These are phyloP conservation scores for Alternaria gansuensis DNA, from an alignment of 2,329 filamentous ascomycete species.

Conservation along the genomic window DNA sequence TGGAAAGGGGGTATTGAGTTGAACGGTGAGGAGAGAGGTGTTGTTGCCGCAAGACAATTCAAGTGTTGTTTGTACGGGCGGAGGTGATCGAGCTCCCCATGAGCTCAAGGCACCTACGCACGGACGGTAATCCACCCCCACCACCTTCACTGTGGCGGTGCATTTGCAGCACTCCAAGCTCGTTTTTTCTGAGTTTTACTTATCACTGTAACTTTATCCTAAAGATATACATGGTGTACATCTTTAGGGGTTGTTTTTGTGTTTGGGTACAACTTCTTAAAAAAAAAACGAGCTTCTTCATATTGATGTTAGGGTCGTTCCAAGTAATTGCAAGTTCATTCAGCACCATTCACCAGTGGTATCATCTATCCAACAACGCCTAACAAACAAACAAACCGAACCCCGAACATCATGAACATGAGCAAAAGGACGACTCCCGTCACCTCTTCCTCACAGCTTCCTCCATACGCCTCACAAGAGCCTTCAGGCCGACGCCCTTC, in stretches of 20 bases:
- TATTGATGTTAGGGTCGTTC: too few relatives aligned
- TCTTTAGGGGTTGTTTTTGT: too few relatives aligned
- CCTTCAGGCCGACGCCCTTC: slow-evolving; percentile 71
- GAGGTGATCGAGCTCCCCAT: slow-evolving; percentile 35
- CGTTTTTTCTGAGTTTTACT: too few relatives aligned
- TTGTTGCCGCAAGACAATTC: slow-evolving; percentile 17
- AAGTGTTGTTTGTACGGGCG: slow-evolving; percentile 15
- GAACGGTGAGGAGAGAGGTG: background rate
- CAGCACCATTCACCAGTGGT: slow-evolving; percentile 3
- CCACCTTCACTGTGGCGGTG: slow-evolving; percentile 24
- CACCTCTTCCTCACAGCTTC: slow-evolving; percentile 65
- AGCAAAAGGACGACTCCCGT: slow-evolving; percentile 9
- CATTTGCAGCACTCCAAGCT: background rate
- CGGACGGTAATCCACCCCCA: slow-evolving; percentile 21
- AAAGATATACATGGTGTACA: background rate
- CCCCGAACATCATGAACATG: slow-evolving; percentile 12
- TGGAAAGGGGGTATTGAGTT: background rate
- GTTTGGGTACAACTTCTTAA: too few relatives aligned
- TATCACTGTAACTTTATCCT: too few relatives aligned
- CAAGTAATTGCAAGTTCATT: background rate
- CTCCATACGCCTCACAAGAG: slow-evolving; percentile 70
- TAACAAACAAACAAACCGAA: slow-evolving; percentile 7
- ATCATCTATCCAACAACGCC: slow-evolving; percentile 6
- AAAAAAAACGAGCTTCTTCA: too few relatives aligned
- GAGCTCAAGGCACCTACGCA: slow-evolving; percentile 40